phyloP scores from a whole-genome alignment of 73 alveolate genomes.

The Paramecium sonneborni region DNA sequence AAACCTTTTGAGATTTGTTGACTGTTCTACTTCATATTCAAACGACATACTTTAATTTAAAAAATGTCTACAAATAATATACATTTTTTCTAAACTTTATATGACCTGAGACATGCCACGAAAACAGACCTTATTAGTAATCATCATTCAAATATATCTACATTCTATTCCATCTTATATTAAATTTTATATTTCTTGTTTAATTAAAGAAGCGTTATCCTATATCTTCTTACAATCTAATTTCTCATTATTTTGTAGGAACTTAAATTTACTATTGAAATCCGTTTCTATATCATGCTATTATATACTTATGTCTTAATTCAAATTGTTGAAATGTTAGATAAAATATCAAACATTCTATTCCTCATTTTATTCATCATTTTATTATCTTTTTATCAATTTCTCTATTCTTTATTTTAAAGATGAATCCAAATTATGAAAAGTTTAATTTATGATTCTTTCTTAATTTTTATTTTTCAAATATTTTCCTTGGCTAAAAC shows the following conservation, averaged over 20 bases:
- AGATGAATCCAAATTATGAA: not conserved
- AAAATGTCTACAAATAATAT: not conserved
- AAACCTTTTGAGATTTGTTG: not conserved
- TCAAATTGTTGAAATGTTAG: not conserved
- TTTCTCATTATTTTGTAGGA: not conserved
- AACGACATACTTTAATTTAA: not conserved
- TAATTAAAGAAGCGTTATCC: no score
- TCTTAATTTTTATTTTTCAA: no score
- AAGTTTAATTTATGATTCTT: no score
- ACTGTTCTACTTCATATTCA: not conserved
- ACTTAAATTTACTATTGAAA: not conserved
- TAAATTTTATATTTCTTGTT: slow-evolving; percentile 5
- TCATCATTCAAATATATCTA: slow-evolving; percentile 44
- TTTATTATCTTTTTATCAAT: not conserved
- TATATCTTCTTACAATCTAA: no score
- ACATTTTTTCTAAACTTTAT: not conserved
- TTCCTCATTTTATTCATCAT: not conserved
- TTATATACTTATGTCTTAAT: not conserved
- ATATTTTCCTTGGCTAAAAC: slow-evolving; percentile 88
- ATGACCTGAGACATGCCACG: not conserved
- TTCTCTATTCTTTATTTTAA: not conserved
- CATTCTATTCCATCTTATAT: slow-evolving; percentile 21
- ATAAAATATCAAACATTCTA: not conserved
- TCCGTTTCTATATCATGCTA: not conserved
- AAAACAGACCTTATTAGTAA: not conserved